Evolutionary conservation across 495 filamentous ascomycete genomes (phyloP).

Genomic region (Ramalina intermedia): DNA sequence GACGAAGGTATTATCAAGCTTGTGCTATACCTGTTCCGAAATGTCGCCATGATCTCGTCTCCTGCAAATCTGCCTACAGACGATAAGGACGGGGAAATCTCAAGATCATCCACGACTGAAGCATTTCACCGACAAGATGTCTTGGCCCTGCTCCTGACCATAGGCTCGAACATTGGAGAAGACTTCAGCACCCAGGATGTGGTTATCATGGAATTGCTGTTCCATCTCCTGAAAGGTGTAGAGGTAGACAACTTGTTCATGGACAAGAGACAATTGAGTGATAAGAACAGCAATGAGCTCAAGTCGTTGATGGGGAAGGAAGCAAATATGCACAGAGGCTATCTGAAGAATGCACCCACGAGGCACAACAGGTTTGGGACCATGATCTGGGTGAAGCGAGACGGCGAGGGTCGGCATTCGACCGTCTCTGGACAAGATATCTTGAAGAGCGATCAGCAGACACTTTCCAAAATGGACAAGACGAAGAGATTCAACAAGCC

Average conservation of each 20-base stretch:
- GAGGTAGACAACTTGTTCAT: slow-evolving; percentile 79
- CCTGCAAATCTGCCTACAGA: slow-evolving; percentile 43
- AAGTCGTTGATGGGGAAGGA: slow-evolving; percentile 62
- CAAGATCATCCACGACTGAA: slow-evolving; percentile 73
- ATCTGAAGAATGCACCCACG: slow-evolving; percentile 67
- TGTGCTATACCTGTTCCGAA: slow-evolving; percentile 75
- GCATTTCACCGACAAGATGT: slow-evolving; percentile 84
- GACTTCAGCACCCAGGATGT: slow-evolving; percentile 85
- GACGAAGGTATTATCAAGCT: slow-evolving; percentile 93
- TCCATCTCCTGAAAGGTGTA: slow-evolving; percentile 81
- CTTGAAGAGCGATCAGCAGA: slow-evolving; percentile 55
- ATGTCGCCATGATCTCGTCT: slow-evolving; percentile 69
- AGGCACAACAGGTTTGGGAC: slow-evolving; percentile 91
- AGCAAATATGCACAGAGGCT: slow-evolving; percentile 59
- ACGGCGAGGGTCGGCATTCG: slow-evolving; percentile 58
- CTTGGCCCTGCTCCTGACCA: slow-evolving; percentile 64
- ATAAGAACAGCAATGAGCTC: slow-evolving; percentile 58
- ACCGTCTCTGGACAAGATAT: slow-evolving; percentile 81
- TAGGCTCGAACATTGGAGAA: slow-evolving; percentile 81
- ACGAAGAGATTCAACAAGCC: slow-evolving; percentile 84
- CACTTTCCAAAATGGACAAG: slow-evolving; percentile 77
- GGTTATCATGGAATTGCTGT: slow-evolving; percentile 74
- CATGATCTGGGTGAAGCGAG: slow-evolving; percentile 91
- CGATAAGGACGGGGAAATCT: slow-evolving; percentile 77
- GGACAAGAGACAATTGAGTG: slow-evolving; percentile 52